Evolutionary conservation across 345 rosid genomes (phyloP), one percentile per base, ranked within the genome.

Genomic region (Eucalyptus caleyi): DNA sequence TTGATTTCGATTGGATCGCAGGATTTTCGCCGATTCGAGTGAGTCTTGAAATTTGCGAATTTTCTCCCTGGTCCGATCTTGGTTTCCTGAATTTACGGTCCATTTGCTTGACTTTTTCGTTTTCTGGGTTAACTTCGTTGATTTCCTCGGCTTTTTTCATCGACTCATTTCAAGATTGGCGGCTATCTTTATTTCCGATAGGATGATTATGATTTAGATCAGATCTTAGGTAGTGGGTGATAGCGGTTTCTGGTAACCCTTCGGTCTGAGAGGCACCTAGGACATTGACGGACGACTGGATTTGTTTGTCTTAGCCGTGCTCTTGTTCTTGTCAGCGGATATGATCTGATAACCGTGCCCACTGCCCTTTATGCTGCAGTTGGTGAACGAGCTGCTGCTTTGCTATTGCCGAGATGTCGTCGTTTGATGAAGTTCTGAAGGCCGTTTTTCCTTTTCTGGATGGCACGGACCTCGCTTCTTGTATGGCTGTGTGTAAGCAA

Each of bases 371-470:
- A 9, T 53, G 42, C 88, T 53, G 88, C 62, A 24, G 54, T 59
- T 53, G 88, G 77, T 72, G 86, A 47, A 15, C 40, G 86, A 9
- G 77, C 60, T 47, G 21, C 56, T 62, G n/a, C 56, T 62, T 42
- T 23, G 37, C 19, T 18, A 16, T n/a, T 24, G 65, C 53, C 26
- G 92, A 89, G 91, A 98, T 97, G 99, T 80, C 92, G 49, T 49
- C 92, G 42, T 49, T 80, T 82, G 96, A 94, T 90, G 98, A 96
- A 94, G 94, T 96, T 54, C 88, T 98, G 93, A 96, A 95, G 94
- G 94, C 93, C 15, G 99, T 98, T 72, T 97, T 97, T 32, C 98
- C 98, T 88, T 92, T 96, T 24, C 92, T 97, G 50, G 96, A 98
- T 81, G 98, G 96, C 4, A 80, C 86, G 77, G 97, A 97, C 93